Conservation (phyloP, 2,329 filamentous ascomycete species). For the Curvularia lunata region DNA sequence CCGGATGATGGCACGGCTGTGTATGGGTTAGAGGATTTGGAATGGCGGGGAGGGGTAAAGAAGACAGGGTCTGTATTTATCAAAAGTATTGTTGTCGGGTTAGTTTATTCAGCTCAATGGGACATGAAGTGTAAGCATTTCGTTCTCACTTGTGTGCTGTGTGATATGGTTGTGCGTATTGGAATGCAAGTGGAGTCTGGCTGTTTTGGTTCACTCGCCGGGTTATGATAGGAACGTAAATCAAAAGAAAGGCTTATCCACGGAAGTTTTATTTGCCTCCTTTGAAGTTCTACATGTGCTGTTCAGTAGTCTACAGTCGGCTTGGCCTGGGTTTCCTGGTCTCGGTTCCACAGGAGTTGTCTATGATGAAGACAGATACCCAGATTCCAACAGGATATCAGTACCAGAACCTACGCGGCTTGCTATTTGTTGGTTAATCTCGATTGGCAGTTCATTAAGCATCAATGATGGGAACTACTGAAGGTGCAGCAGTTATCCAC, state of each 20-base stretch:
- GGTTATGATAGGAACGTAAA: background rate
- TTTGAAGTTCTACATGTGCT: background rate
- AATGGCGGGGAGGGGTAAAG: background rate
- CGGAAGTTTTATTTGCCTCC: background rate
- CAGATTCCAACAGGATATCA: background rate
- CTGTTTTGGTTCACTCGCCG: background rate
- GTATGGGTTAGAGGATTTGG: constrained; percentile 4
- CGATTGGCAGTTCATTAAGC: no score
- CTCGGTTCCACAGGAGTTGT: background rate
- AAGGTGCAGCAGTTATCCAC: background rate
- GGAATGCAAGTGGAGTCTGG: background rate
- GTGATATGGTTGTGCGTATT: background rate
- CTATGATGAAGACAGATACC: background rate
- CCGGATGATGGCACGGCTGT: constrained; percentile 7
- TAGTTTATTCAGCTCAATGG: constrained; percentile 2
- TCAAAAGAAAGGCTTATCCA: background rate
- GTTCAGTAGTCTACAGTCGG: background rate
- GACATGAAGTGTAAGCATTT: constrained; percentile 6
- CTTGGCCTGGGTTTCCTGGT: background rate
- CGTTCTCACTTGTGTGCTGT: background rate
- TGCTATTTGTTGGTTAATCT: background rate
- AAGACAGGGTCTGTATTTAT: constrained; percentile 18
- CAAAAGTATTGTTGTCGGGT: constrained; percentile 21
- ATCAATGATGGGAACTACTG: no score
- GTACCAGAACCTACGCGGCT: background rate